Base-by-base conservation (phyloP, 108 stramenopile species). In the Pseudonitzschia pungens region DNA sequence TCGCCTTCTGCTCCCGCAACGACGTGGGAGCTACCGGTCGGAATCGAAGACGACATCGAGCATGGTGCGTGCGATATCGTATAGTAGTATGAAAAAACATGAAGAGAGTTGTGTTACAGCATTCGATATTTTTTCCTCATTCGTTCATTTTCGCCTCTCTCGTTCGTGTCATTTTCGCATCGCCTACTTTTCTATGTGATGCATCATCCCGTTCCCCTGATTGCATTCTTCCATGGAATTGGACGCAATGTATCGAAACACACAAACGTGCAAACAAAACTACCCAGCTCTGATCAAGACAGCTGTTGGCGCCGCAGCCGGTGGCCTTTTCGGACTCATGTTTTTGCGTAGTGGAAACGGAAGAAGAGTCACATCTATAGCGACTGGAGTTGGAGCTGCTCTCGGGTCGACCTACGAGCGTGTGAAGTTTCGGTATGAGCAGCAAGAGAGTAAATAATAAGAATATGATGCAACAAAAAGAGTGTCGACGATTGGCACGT, bases 1-100 rank as follows among this genome's bases (percentile, higher is more conserved):
- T 27, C 29, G 0, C 6, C 43, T 16, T 66, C 65, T 16, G 40
- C 43, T 21, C 44, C 65, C 14, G 40, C 65, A 14, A 40, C 54
- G 7, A 22, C 43, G 33, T 87, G 86, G 86, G 83, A 84, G 43
- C 71, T 87, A 16, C 86, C 86, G 1, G 75, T 78, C 27, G 86
- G 86, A 21, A 79, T 87, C 71, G 86, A 87, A 76, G 79, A 84
- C 77, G 73, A 82, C 26, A 75, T 87, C 64, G 83, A 82, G 75
- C 41, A 69, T 31, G 86, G 84, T 85, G 51, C 20, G 80, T 69
- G 6, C 0, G 29, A 55, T 12, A 55, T 54, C 68, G 26, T 15
- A 1, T 15, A 16, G 45, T 48, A 36, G 14, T 12, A 48, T 48
- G 1, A 12, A 18, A 14, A 4, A 1, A 1, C 1, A 18, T 48